These are phyloP conservation scores for Phytophthora ohioensis DNA, from an alignment of 352 stramenopile genomes.

Conservation along the genomic window DNA sequence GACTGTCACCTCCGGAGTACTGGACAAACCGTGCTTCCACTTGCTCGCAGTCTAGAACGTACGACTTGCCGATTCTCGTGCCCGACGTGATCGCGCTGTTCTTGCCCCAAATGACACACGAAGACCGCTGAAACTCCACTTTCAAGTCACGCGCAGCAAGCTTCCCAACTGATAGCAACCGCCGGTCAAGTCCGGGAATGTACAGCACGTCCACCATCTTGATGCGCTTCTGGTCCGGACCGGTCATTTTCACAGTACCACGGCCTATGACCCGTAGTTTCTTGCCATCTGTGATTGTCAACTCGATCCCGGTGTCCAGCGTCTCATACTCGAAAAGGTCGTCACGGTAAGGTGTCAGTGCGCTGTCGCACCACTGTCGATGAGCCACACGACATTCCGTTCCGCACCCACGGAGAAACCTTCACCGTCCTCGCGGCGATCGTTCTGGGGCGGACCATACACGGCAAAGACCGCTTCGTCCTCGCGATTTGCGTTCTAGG, in stretches of 20 bases:
- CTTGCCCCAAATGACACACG: constrained; percentile 16
- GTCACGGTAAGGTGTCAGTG: constrained; percentile 10
- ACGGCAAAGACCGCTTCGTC: too few relatives aligned
- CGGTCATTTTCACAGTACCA: constrained; percentile 13
- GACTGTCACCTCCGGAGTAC: constrained; percentile 15
- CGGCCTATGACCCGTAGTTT: constrained; percentile 8
- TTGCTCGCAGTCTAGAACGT: constrained; percentile 25
- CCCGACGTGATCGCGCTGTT: background rate
- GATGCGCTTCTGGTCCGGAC: background rate
- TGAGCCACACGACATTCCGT: constrained; percentile 20
- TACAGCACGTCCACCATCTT: constrained; percentile 19
- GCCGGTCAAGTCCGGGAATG: constrained; percentile 32
- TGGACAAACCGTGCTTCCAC: constrained; percentile 24
- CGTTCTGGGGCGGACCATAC: too few relatives aligned
- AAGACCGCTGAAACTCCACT: constrained; percentile 29
- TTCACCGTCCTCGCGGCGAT: too few relatives aligned
- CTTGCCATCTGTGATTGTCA: constrained; percentile 22
- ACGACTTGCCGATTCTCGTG: constrained; percentile 20
- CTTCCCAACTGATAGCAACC: background rate
- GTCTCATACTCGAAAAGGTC: constrained; percentile 3
- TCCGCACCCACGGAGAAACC: background rate
- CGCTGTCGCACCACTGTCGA: constrained; percentile 26
- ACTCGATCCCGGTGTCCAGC: constrained; percentile 5
- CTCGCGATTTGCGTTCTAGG: too few relatives aligned
- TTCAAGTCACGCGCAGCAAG: constrained; percentile 11